These are phyloP conservation scores for Talaromyces ruber DNA, from an alignment of 495 filamentous ascomycete species.

Conservation along the genomic window DNA sequence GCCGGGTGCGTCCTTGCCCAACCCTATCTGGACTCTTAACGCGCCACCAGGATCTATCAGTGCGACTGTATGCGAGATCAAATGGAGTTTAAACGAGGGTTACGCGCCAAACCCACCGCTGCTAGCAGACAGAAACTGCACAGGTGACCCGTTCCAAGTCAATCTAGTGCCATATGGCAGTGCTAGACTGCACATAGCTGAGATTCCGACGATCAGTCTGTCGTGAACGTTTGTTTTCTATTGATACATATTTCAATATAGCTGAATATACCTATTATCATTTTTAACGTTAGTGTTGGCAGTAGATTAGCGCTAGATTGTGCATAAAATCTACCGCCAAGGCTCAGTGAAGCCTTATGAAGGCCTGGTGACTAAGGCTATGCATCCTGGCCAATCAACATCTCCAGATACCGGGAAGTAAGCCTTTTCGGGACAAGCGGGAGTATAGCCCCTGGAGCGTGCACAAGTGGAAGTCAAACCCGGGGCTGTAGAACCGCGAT, in stretches of 20 bases:
- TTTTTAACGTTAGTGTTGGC: background rate
- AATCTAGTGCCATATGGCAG: constrained; percentile 47
- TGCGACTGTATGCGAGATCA: constrained; percentile 43
- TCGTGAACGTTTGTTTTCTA: background rate
- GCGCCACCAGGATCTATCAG: constrained; percentile 39
- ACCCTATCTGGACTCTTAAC: constrained; percentile 41
- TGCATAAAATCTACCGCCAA: background rate
- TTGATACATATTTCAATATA: background rate
- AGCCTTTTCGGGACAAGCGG: background rate
- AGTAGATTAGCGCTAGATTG: background rate
- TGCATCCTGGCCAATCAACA: background rate
- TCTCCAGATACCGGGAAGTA: background rate
- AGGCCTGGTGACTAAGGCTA: too few species aligned
- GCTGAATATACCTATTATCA: background rate
- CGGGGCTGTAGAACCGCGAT: background rate
- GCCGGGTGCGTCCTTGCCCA: constrained; percentile 18
- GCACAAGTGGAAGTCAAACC: background rate
- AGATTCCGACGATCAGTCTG: constrained; percentile 32
- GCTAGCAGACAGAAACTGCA: constrained; percentile 21
- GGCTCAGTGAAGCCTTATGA: background rate
- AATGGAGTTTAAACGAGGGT: constrained; percentile 38
- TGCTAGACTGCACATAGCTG: constrained; percentile 51
- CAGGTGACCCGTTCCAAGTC: constrained; percentile 29
- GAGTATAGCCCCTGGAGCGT: background rate
- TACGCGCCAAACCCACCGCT: constrained; percentile 39